Evolutionary conservation across 2,329 filamentous ascomycete genomes (phyloP), one percentile per base, ranked within the genome.

Genomic region (Endocalyx cinctus): DNA sequence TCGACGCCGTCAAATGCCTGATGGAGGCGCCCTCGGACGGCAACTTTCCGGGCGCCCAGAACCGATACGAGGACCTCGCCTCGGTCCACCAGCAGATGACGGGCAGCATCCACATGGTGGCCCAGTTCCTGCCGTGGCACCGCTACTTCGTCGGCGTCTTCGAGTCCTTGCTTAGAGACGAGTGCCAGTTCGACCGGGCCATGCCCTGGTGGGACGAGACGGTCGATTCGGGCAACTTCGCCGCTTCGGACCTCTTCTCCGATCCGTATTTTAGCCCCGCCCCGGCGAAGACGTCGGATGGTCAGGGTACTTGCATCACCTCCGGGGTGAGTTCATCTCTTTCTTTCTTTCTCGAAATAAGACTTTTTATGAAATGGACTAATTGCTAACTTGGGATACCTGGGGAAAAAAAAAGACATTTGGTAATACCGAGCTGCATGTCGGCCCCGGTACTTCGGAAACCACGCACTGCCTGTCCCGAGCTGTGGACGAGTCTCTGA

Each of bases 181-280:
- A 67, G 48, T 66, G 61, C 38, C 50, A 47, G 30, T 63, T 62
- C 40, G 31, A 37, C 10, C 49, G 52, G 8, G 50, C 59, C 3
- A 52, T 63, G 45, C 55, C 60, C 5, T 64, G 60, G 58, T 64
- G 60, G 60, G 58, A 64, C 41, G 60, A 63, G 57, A 56, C 57
- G 17, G 48, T 54, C 14, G 46, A 61, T 32, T 43, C 55, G 5
- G 57, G 56, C 29, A 43, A 52, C 34, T 61, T 60, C 33, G 45
- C 47, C 17, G 28, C 42, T 10, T 51, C 55, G 2, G 49, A 51
- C 20, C 13, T 61, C 11, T 60, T 59, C 46, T 52, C 45, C 14
- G 41, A 51, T 14, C 35, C 32, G 5, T 55, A 48, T 37, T 56
- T 59, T 28, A 56, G 57, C 15, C 28, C 46, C 6, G 47, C 52